Evolutionary conservation across 2,329 filamentous ascomycete species (phyloP).

Genomic region (Colletotrichum sp.): DNA sequence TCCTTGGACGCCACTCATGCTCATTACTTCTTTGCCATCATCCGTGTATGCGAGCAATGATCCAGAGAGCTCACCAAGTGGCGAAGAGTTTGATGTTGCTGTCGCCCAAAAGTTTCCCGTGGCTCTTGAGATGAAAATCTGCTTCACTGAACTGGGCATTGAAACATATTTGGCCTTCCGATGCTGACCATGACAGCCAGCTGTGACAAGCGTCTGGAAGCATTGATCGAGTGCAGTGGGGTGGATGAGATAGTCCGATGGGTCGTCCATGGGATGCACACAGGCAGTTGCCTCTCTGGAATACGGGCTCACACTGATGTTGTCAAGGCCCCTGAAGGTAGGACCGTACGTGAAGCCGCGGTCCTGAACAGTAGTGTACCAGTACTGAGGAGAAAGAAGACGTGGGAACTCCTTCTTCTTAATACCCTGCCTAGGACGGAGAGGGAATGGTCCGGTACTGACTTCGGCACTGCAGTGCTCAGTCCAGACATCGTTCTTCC

Average conservation of each 20-base stretch:
- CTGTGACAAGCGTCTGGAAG: conserved; percentile 32
- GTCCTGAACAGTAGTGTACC: conserved; percentile 28
- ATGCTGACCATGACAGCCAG: not conserved
- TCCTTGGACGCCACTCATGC: not conserved
- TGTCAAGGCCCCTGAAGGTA: conserved; percentile 31
- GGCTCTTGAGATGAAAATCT: not conserved
- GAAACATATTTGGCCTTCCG: not conserved
- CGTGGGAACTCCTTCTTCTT: not conserved
- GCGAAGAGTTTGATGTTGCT: not conserved
- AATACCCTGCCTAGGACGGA: conserved; percentile 22
- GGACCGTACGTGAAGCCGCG: conserved; percentile 35
- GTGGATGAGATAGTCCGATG: conserved; percentile 37
- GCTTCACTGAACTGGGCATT: not conserved
- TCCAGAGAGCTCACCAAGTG: not conserved
- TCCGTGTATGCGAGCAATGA: not conserved
- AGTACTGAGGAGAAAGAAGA: not conserved
- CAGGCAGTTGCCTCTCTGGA: conserved; percentile 25
- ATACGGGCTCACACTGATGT: conserved; percentile 23
- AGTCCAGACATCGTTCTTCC: conserved; percentile 29
- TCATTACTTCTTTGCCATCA: not conserved
- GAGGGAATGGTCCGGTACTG: not conserved
- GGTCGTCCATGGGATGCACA: not conserved
- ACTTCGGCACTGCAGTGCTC: conserved; percentile 31
- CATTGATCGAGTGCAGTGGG: conserved; percentile 41
- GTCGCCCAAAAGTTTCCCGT: not conserved